Percentiles rank a stretch among this genome's conserved stretches.
Conservation (phyloP, 1,284 basidiomycete species). For the Tilletiopsis washingtonensis region DNA sequence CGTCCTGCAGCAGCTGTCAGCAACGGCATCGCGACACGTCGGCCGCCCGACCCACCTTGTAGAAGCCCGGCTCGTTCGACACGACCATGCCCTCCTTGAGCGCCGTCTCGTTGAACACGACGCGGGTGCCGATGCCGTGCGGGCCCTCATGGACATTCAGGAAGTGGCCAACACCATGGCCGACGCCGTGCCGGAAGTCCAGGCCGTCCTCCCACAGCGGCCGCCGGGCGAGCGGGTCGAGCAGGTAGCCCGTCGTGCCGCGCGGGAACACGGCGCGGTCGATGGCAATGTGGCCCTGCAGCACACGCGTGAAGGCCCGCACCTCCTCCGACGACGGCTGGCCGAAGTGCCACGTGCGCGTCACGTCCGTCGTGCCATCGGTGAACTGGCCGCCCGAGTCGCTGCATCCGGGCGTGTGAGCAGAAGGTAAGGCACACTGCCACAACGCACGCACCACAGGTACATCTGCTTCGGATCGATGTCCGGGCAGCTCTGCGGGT, state of each 20-base stretch:
- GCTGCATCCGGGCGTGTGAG: constrained; percentile 1
- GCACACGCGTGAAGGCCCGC: constrained; percentile 80
- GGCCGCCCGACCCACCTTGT: too few relatives aligned
- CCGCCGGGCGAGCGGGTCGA: constrained; percentile 76
- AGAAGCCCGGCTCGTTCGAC: constrained; percentile 72
- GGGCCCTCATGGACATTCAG: constrained; percentile 46
- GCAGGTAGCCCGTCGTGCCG: constrained; percentile 69
- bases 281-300: constrained; percentile 91
- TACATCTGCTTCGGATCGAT: constrained; percentile 60
- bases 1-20: too few relatives aligned
- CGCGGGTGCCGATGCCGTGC: constrained; percentile 42
- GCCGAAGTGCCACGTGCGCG: constrained; percentile 81
- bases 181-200: constrained; percentile 56
- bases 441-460: constrained; percentile 55
- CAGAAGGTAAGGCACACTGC: background rate
- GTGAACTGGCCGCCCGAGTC: constrained; percentile 85
- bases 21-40: too few relatives aligned
- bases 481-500: constrained; percentile 63
- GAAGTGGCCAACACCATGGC: constrained; percentile 41
- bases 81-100: constrained; percentile 44
- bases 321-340: constrained; percentile 61
- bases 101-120: constrained; percentile 43
- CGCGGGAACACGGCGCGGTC: constrained; percentile 77
- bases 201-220: constrained; percentile 75
- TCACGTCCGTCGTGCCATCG: constrained; percentile 92